Evolutionary conservation across 257 asterid genomes (phyloP), one percentile per base, ranked within the genome.

Genomic region (Echites panduratus): DNA sequence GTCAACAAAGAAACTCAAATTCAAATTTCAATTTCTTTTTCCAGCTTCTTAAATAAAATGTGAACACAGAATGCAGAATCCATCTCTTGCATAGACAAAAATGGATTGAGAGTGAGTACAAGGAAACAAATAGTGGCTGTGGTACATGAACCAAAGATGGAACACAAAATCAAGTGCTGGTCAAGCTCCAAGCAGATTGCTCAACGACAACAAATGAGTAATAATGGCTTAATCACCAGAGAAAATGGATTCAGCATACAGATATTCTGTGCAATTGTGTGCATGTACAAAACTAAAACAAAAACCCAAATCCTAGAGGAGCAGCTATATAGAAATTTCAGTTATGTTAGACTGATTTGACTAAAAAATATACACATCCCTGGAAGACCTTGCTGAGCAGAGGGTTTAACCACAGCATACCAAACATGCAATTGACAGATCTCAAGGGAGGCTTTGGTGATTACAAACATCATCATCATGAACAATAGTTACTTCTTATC

Each of bases 281-380:
- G 59, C 4, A 71, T 53, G 6, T 65, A 20, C 45, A 24, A 22
- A 24, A 22, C 7, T 66, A 70, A 53, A 12, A 8, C 58, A 50
- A n/a, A 27, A 43, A 32, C 3, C 16, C 44, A 63, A 4, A 47
- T 26, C 49, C 27, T 17, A 17, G 61, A 43, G 10, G 61, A 43
- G 10, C 49, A 44, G 5, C 24, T 38, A 14, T 41, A 9, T 38
- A 53, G 73, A 66, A 38, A 12, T 54, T 58, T 61, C 68, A 62
- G 17, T 54, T 48, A 67, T 41, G 73, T 74, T 66, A 54, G 58
- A 54, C 54, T 66, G 72, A 57, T 4, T 35, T 16, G 45, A 12
- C 72, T 20, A 0, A 32, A 7, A 74, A 71, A 22, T 41, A 56
- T 57, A 71, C 75, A 71, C 65, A 41, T 14, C 38, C 48, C 17